phyloP scores from a whole-genome alignment of 2,329 filamentous ascomycete species.

The Claviceps sorghi region DNA sequence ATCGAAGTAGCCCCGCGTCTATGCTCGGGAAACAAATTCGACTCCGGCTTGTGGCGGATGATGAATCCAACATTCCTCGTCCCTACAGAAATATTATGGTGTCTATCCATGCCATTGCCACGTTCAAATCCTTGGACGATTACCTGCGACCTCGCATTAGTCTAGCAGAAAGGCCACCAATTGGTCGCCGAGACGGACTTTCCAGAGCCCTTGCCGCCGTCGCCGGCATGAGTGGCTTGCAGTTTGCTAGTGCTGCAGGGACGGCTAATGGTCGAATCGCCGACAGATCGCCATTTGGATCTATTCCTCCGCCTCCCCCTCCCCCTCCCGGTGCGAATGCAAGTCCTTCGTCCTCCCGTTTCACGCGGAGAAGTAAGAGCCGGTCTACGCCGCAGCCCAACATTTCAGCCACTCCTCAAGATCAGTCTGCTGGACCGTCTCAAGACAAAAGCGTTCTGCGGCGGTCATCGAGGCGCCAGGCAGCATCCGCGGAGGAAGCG shows the following conservation, averaged over 20 bases:
- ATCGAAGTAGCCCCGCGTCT: slow-evolving; percentile 77
- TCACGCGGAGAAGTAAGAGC: slow-evolving; percentile 30
- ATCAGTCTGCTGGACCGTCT: slow-evolving; percentile 32
- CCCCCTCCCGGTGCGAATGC: slow-evolving; percentile 13
- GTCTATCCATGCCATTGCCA: slow-evolving; percentile 94
- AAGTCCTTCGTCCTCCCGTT: slow-evolving; percentile 29
- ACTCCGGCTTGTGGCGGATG: slow-evolving; percentile 75
- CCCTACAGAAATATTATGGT: slow-evolving; percentile 93
- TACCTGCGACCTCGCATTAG: slow-evolving; percentile 85
- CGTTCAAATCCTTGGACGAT: slow-evolving; percentile 91
- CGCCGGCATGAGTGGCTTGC: slow-evolving; percentile 53
- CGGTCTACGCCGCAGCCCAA: slow-evolving; percentile 29
- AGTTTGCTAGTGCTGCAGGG: slow-evolving; percentile 32
- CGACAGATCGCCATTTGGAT: slow-evolving; percentile 28
- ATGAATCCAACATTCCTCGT: slow-evolving; percentile 76
- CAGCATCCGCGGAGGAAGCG: slow-evolving; percentile 36
- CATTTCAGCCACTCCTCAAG: slow-evolving; percentile 24
- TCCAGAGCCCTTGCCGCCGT: slow-evolving; percentile 61
- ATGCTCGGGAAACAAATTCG: slow-evolving; percentile 96
- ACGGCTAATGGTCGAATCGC: slow-evolving; percentile 30
- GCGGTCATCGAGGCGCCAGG: slow-evolving; percentile 48
- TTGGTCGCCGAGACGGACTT: slow-evolving; percentile 48
- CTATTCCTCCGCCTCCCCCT: slow-evolving; percentile 18
- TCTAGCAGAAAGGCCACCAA: slow-evolving; percentile 53
- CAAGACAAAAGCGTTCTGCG: slow-evolving; percentile 45